Conservation (phyloP, 345 rosid genomes). For the Hibiscus mutabilis region DNA sequence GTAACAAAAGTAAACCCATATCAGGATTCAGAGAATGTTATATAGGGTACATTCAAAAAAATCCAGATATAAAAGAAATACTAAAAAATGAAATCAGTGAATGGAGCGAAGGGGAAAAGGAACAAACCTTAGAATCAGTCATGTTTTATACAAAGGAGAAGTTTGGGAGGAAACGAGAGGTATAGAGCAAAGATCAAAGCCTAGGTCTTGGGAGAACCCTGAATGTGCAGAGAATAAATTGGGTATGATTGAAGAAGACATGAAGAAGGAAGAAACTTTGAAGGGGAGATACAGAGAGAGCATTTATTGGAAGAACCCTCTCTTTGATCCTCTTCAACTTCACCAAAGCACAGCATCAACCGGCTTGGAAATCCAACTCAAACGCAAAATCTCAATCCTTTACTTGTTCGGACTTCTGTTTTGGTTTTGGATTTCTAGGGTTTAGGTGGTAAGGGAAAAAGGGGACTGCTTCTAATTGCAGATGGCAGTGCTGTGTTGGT, state of each 20-base stretch:
- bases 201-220: constrained; percentile 54
- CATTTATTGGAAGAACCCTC: constrained; percentile 43
- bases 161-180: constrained; percentile 21
- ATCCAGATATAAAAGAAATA: background rate
- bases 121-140: constrained; percentile 67
- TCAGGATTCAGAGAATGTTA: no score
- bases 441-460: background rate
- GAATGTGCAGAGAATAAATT: constrained; percentile 30
- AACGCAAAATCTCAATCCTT: background rate
- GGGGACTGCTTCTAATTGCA: background rate
- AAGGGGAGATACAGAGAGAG: constrained; percentile 35
- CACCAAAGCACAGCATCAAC: constrained; percentile 44
- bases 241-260: constrained; percentile 72
- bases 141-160: constrained; percentile 30
- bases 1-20: background rate
- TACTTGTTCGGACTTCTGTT: background rate
- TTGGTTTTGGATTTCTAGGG: constrained; percentile 19
- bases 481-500: background rate
- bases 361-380: background rate
- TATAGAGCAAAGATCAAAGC: constrained; percentile 21
- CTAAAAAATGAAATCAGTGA: background rate
- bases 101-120: background rate
- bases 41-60: background rate
- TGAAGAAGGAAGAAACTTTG: constrained; percentile 35
- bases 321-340: constrained; percentile 30